Base-by-base conservation (phyloP, 192 early-diverging fungal species). In the Podila epicladia region DNA sequence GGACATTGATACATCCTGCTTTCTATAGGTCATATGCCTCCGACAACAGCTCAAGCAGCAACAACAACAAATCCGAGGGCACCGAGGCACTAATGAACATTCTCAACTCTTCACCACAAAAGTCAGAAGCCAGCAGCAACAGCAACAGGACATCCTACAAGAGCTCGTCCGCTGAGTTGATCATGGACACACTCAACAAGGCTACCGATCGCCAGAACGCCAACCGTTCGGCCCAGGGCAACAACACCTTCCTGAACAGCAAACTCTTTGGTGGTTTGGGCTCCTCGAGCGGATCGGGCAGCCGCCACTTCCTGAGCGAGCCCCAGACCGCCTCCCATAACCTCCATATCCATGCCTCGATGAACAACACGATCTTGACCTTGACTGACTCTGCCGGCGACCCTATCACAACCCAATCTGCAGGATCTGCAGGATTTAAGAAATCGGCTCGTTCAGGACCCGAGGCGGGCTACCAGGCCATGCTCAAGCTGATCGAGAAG, bases 391-490 rank as follows among this genome's bases (percentile, higher is more conserved):
- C 86, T 9, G 84, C 87, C 28, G 95, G 95, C 17, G 71, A 91
- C 32, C 87, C 91, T 33, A 82, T 97, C 45, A 85, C 92, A 31
- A 92, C 88, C 59, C 85, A 92, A 48, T 94, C 94, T 7, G 95
- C 93, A 26, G 97, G 97, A 28, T 88, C 86, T 19, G 91, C 90
- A 6, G 95, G 95, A 31, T 93, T 99, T 71, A 94, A 92, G 71
- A 97, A 97, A 82, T 91, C 96, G 15, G 89, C 93, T 63, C 90
- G 97, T 19, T 92, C 94, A 50, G 95, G 94, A 33, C 93, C 89
- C 71, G 97, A 99, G 83, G 95, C 95, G 29, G 96, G 95, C 8
- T 97, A 97, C 82, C 96, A 95, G 86, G 93, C 96, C 9, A 92
- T 94, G 51, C 69, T 85, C 41, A 89, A 92, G 77, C 65, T 97